Evolutionary conservation across 2,329 filamentous ascomycete species (phyloP), one percentile per base, ranked within the genome.

Genomic region (Trichoderma citrinoviride): DNA sequence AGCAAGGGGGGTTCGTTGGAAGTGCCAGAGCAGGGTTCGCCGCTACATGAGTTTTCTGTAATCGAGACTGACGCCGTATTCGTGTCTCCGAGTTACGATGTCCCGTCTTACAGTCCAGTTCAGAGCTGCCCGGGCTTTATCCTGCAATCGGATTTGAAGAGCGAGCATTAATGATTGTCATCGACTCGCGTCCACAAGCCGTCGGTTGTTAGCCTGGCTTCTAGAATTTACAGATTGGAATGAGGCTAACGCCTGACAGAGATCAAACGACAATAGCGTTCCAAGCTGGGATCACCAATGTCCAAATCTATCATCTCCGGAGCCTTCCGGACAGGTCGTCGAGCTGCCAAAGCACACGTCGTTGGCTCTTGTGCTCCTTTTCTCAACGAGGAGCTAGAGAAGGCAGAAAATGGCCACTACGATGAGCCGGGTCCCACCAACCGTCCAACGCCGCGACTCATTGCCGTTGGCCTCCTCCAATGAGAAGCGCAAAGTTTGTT

Each of bases 381-480:
- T 21, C 23, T 50, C 57, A 53, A 23, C 12, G n/a, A 40, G 47
- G 27, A 14, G 14, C 33, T 37, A 14, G 33, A 37, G 14, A 37
- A 14, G 12, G 33, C 33, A 37, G 14, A 21, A 52, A 33, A 44
- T 25, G n/a, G n/a, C 58, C 58, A 61, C 58, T 21, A 12, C 25
- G 14, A 61, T 19, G 15, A 33, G 17, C 33, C 47, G 14, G 27
- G 58, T 61, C 37, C 57, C 58, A 53, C 58, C 47, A 61, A 23
- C 19, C 25, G 15, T 37, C 53, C 53, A 41, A 61, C 33, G 46
- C 57, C 58, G 44, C 58, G 58, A 53, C 47, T 61, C 58, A 17
- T 49, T 53, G 44, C 25, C 19, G n/a, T 33, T 7, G 25, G 14
- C 14, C 25, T 23, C 29, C 25, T 33, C 58, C 58, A 61, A 53